Conservation (phyloP, 495 filamentous ascomycete species). For the Aspergillus panamensis region DNA sequence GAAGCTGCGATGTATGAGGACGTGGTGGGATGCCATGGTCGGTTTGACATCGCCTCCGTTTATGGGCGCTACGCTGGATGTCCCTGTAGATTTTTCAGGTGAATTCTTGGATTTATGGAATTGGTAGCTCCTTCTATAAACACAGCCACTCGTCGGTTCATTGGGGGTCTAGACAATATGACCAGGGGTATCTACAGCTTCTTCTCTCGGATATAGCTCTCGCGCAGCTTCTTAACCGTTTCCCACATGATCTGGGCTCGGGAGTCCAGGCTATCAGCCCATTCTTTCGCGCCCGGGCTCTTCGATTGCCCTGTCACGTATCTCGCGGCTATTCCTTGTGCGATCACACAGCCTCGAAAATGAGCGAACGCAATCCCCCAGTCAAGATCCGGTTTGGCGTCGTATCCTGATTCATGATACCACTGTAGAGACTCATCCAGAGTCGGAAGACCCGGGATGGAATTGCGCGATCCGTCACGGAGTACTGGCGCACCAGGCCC, state of each 20-base stretch:
- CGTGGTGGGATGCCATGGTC: neutral
- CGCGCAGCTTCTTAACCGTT: neutral
- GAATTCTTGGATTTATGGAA: neutral
- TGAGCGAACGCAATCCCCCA: conserved; percentile 8
- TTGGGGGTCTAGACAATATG: too few relatives aligned
- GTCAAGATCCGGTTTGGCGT: neutral
- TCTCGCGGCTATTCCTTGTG: conserved; percentile 10
- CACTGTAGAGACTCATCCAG: neutral
- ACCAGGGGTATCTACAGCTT: neutral
- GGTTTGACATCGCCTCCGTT: neutral
- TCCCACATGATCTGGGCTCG: conserved; percentile 3
- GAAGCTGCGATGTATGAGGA: neutral
- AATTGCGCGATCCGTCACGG: too few relatives aligned
- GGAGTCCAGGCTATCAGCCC: neutral
- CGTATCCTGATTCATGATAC: conserved; percentile 7
- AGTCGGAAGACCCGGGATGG: neutral
- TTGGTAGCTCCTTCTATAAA: neutral
- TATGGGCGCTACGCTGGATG: neutral
- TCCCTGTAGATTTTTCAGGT: neutral
- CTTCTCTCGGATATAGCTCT: neutral
- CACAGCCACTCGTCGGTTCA: too few relatives aligned
- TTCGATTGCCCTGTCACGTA: conserved; percentile 7
- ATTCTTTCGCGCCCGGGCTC: conserved; percentile 10
- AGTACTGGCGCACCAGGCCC: too few relatives aligned
- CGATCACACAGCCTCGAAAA: conserved; percentile 7